These are phyloP conservation scores for Vaccinium darrowii DNA, from an alignment of 148 eudicot genomes.

Conservation along the genomic window DNA sequence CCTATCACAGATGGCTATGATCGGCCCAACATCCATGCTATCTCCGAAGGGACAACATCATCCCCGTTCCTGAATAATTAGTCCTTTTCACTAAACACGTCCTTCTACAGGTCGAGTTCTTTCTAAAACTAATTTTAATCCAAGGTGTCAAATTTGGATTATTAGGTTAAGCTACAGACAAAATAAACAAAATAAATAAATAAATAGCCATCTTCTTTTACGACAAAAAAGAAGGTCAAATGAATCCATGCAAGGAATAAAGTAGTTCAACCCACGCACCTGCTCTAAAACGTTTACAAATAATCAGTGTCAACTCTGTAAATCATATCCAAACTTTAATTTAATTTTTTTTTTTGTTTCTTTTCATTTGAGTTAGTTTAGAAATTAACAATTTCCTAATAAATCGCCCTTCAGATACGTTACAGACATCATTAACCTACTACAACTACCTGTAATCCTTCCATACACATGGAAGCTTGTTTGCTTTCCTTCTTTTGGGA, in stretches of 20 bases:
- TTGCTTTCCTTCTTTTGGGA: not conserved
- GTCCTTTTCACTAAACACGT: too few relatives aligned
- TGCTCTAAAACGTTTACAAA: not conserved
- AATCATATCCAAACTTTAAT: not conserved
- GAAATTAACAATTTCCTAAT: not conserved
- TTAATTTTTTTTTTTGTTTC: not conserved
- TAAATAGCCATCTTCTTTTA: too few relatives aligned
- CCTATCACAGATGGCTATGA: too few relatives aligned
- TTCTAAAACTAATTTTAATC: too few relatives aligned
- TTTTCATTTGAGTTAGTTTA: not conserved
- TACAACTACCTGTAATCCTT: not conserved
- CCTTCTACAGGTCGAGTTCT: too few relatives aligned
- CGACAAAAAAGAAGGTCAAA: not conserved
- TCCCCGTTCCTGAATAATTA: too few relatives aligned
- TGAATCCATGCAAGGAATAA: constrained; percentile 3
- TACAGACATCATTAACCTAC: not conserved
- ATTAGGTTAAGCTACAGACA: too few relatives aligned
- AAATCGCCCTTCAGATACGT: not conserved
- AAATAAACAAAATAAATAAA: too few relatives aligned
- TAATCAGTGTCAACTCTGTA: not conserved
- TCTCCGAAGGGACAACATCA: too few relatives aligned
- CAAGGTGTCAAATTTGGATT: too few relatives aligned
- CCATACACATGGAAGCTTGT: not conserved
- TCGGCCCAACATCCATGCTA: too few relatives aligned
- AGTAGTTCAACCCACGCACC: constrained; percentile 2